Percentiles rank a stretch among this genome's conserved stretches.
These are phyloP conservation scores for Colletotrichum falcatum DNA, from an alignment of 2,329 filamentous ascomycete species.

Conservation along the genomic window DNA sequence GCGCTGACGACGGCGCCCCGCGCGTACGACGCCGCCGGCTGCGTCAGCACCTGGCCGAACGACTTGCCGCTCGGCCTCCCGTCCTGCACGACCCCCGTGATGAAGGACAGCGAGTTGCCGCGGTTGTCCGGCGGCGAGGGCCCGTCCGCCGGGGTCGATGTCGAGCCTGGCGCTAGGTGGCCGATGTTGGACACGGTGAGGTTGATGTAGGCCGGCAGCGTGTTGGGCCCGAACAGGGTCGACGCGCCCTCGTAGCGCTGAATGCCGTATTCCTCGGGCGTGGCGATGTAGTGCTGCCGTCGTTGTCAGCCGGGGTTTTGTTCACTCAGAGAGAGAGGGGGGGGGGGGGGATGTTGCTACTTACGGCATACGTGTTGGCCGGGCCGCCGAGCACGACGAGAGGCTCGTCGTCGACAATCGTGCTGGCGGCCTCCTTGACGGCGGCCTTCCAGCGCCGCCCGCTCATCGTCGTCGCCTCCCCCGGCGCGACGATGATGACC, in stretches of 20 bases:
- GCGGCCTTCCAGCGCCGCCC: constrained; percentile 87
- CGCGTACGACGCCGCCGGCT: constrained; percentile 65
- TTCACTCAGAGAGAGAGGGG: too few species aligned
- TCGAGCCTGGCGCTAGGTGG: constrained; percentile 68
- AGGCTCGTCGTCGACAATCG: constrained; percentile 65
- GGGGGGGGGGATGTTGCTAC: not conserved
- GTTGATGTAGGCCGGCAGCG: constrained; percentile 89
- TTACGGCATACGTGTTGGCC: constrained; percentile 83
- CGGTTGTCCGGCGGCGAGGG: constrained; percentile 83
- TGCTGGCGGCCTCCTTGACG: constrained; percentile 64
- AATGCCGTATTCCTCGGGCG: constrained; percentile 82
- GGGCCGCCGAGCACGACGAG: constrained; percentile 89
- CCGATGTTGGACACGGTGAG: constrained; percentile 79
- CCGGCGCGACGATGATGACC: constrained; percentile 84
- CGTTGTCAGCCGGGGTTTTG: not conserved
- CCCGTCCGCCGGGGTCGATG: constrained; percentile 61
- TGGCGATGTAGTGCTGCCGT: constrained; percentile 76
- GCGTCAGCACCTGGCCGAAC: constrained; percentile 76
- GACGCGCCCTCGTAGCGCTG: constrained; percentile 97
- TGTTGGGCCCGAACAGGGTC: constrained; percentile 86
- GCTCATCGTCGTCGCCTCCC: constrained; percentile 93
- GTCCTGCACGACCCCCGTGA: constrained; percentile 83
- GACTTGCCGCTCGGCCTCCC: constrained; percentile 70
- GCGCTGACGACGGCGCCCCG: constrained; percentile 73
- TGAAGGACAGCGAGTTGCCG: constrained; percentile 81